A percentile compares a stretch with the other conserved stretches of the same genome.
Conservation (phyloP, 2,329 filamentous ascomycete species). For the Penicillium sp. region DNA sequence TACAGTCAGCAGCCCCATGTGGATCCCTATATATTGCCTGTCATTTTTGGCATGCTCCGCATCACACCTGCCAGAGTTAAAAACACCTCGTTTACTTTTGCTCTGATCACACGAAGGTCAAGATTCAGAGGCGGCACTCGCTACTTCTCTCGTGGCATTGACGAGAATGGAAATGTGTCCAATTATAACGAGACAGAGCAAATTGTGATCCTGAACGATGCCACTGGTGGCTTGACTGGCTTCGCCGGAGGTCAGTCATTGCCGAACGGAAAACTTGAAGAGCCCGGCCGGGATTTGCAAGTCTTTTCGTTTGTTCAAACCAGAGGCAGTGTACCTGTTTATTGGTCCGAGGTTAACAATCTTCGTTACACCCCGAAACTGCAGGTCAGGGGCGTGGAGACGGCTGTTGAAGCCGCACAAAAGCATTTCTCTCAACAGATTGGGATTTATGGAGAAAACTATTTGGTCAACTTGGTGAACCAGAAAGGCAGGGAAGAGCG, state of each 20-base stretch:
- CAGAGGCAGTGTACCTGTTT: conserved; percentile 89
- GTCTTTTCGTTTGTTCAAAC: conserved; percentile 95
- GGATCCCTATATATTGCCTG: conserved; percentile 89
- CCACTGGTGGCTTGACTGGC: conserved; percentile 67
- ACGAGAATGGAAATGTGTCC: conserved; percentile 90
- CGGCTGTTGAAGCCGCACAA: conserved; percentile 70
- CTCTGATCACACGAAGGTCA: conserved; percentile 83
- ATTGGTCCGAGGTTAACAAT: conserved; percentile 94
- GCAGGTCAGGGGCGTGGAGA: conserved; percentile 79
- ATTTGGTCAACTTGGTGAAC: conserved; percentile 95
- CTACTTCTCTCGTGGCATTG: conserved; percentile 91
- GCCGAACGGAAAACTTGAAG: conserved; percentile 66
- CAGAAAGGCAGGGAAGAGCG: conserved; percentile 85
- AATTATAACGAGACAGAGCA: conserved; percentile 99
- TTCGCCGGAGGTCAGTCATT: conserved; percentile 74
- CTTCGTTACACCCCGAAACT: conserved; percentile 87
- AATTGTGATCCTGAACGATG: conserved; percentile 82
- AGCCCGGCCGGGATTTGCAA: conserved; percentile 70
- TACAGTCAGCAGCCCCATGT: conserved; percentile 63
- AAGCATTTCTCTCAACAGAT: conserved; percentile 95
- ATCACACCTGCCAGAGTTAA: conserved; percentile 85
- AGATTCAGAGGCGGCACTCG: conserved; percentile 84
- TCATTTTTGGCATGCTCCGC: conserved; percentile 94
- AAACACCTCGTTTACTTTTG: conserved; percentile 75
- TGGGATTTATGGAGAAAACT: conserved; percentile 89